Percentiles rank a stretch among this genome's conserved stretches.
These are phyloP conservation scores for Eragrostis tef DNA, from an alignment of 202 grass and related monocot species.

Conservation along the genomic window DNA sequence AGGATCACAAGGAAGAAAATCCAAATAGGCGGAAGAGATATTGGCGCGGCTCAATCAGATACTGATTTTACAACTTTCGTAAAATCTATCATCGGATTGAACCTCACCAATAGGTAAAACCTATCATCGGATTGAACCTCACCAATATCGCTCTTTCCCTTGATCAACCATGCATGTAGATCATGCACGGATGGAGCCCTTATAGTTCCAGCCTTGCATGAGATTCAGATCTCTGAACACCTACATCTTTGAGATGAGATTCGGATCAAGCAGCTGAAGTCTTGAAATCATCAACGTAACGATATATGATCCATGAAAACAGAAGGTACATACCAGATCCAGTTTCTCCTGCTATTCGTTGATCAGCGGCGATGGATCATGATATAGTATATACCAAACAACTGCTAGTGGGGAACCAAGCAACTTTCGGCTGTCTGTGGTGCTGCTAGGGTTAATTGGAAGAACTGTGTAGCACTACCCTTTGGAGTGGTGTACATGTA, in stretches of 20 bases:
- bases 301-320: not conserved
- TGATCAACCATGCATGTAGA: slow-evolving; percentile 16
- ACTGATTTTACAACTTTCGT: slow-evolving; percentile 58
- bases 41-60: slow-evolving; percentile 99
- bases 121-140: slow-evolving; percentile 98
- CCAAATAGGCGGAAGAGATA: slow-evolving; percentile 71
- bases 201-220: not conserved
- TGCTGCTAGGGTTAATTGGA: slow-evolving; percentile 15
- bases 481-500: not conserved
- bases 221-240: not conserved
- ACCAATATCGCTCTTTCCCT: slow-evolving; percentile 94
- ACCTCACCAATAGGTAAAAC: slow-evolving; percentile 99
- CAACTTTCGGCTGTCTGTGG: not conserved
- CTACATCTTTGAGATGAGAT: not conserved
- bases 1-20: not conserved
- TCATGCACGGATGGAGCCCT: slow-evolving; percentile 5
- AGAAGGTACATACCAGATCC: slow-evolving; percentile 26
- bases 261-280: not conserved
- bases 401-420: not conserved
- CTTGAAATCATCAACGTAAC: not conserved
- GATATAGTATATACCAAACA: slow-evolving; percentile 20
- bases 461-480: not conserved
- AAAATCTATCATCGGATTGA: slow-evolving; percentile 90
- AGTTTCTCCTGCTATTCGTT: not conserved
- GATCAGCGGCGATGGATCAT: not conserved